Evolutionary conservation across 1,139 yeast species (phyloP), one percentile per base, ranked within the genome.

Genomic region (Sugiyamaella japonica): DNA sequence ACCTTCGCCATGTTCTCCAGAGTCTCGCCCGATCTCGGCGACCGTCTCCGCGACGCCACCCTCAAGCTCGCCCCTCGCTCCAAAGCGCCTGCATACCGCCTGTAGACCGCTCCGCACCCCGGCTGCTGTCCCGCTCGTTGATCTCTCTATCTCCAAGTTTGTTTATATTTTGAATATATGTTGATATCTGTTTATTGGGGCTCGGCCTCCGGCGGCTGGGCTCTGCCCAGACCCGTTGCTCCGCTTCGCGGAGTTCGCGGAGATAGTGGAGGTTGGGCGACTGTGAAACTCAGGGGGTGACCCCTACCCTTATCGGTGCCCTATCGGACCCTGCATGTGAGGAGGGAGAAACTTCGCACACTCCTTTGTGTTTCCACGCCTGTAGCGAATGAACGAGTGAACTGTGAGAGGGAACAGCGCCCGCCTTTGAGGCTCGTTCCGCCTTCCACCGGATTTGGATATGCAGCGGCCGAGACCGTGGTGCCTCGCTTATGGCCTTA

Each of bases 1-100:
- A 95, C 89, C 39, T 79, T 86, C 66, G 89, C 79, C 59, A 82
- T 86, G 82, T 91, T 91, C 70, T 69, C 79, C 59, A 84, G 85
- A 74, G 95, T 90, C 53, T 79, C 82, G 66, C 77, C 82, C 52
- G 84, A 81, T 56, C 80, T 91, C 70, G 89, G 85, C 52, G 69
- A 71, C 46, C 73, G 74, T 56, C 81, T 90, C 69, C 83, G 84
- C 73, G 81, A 77, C 66, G 93, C 85, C 69, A 76, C 80, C 54
- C 74, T 79, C 64, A 73, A 79, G 70, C 70, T 81, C 59, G 72
- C 81, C 59, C 86, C 88, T 66, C 51, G 51, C 29, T 13, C 45
- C 9, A 48, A 29, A 25, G 37, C 48, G 34, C 46, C 56, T 23
- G 25, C 28, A 42, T 28, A 42, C 37, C 56, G 56, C 48, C 47